Base-by-base conservation (phyloP, 192 early-diverging fungal genomes). In the Thamnidium elegans region DNA sequence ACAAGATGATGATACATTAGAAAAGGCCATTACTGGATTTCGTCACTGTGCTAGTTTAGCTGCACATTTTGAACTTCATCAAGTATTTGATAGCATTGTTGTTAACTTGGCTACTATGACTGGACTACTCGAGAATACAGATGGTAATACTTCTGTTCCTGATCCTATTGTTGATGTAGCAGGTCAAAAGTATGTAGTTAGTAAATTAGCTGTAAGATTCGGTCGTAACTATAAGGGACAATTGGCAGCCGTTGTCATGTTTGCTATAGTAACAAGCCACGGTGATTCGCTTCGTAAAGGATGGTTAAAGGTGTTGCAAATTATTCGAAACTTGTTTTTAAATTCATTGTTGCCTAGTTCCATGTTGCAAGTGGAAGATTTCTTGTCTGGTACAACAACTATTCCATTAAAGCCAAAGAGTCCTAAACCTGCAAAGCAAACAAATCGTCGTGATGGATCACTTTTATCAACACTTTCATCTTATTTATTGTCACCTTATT, bases 201-300 rank as follows among this genome's bases (percentile, higher is more conserved):
- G 88, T 13, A 79, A 86, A 39, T 66, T 84, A 46, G 81, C 89
- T 0, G 84, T 95, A 19, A 90, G 94, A 43, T 90, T 99, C 83
- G 96, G 96, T 58, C 79, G 86, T 42, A 92, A 90, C 65, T 92
- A 91, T 65, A 87, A 89, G 46, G 90, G 89, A n/a, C 95, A 98
- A 76, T 78, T 96, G 53, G 94, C 93, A 5, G 82, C 92, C 46
- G 89, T 95, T 6, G 80, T 96, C n/a, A 79, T 94, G 62, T 92
- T 97, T 75, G 87, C 84, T 26, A 78, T 94, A 50, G 80, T 81
- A 46, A 74, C 69, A 43, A 79, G 92, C 72, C 79, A 87, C 77
- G 80, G 88, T 32, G 86, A 88, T 50, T 62, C 82, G 65, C 50
- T 99, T 70, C 82, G 77, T 13, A 65, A 75, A 21, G 78, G 87